Evolutionary conservation across 1,139 yeast species (phyloP).

Genomic region (Meyerozyma guilliermondii): DNA sequence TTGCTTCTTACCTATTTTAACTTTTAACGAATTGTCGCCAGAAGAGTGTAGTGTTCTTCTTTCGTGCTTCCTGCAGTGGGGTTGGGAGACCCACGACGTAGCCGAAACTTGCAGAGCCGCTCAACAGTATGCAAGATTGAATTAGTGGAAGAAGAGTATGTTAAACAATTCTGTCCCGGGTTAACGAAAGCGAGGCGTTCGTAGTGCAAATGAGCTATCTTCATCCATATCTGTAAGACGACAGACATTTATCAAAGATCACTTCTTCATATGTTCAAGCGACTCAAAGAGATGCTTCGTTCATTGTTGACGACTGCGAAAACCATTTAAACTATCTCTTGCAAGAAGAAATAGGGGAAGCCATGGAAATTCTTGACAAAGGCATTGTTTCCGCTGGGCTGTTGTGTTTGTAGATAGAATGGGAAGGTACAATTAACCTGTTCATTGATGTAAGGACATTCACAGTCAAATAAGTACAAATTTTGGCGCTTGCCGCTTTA

Average conservation of each 20-base stretch:
- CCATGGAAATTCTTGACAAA: slow-evolving; percentile 81
- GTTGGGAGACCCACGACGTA: slow-evolving; percentile 84
- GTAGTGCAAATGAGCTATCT: slow-evolving; percentile 95
- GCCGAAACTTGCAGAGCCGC: slow-evolving; percentile 86
- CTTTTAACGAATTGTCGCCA: slow-evolving; percentile 78
- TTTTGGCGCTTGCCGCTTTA: no score
- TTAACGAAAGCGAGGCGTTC: slow-evolving; percentile 95
- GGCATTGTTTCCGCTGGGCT: slow-evolving; percentile 97
- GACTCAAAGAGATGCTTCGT: slow-evolving; percentile 87
- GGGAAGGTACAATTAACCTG: no score
- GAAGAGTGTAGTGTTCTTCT: slow-evolving; percentile 90
- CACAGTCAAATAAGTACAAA: no score
- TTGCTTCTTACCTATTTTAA: slow-evolving; percentile 85
- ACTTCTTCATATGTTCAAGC: slow-evolving; percentile 85
- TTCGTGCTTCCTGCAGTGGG: slow-evolving; percentile 91
- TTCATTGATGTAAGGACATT: no score
- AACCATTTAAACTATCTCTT: slow-evolving; percentile 81
- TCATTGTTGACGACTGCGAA: slow-evolving; percentile 89
- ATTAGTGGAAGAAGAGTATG: slow-evolving; percentile 83
- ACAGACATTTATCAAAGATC: slow-evolving; percentile 98
- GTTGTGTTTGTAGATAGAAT: slow-evolving; percentile 54
- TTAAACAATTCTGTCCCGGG: slow-evolving; percentile 85
- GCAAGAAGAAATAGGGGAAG: slow-evolving; percentile 84
- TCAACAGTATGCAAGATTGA: slow-evolving; percentile 83
- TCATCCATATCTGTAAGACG: slow-evolving; percentile 96